These are phyloP conservation scores for Quercus cerris DNA, from an alignment of 306 rosid species.

Conservation along the genomic window DNA sequence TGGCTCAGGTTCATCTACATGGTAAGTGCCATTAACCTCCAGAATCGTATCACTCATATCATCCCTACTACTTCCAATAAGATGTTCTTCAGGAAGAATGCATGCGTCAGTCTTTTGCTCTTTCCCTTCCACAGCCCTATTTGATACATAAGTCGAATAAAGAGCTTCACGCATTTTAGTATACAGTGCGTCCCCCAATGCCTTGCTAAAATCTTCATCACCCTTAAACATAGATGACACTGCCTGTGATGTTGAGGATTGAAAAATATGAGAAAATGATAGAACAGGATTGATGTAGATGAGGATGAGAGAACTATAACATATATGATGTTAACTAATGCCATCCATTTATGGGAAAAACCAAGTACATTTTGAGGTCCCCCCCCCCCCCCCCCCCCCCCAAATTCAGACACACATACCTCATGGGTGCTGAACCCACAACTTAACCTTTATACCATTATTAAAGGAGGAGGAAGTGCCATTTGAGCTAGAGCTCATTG, in stretches of 20 bases:
- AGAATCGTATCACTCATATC: constrained; percentile 16
- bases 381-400: too few species aligned
- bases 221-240: constrained; percentile 58
- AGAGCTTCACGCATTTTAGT: constrained; percentile 55
- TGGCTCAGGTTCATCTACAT: constrained; percentile 17
- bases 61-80: constrained; percentile 21
- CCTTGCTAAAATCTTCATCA: constrained; percentile 53
- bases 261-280: constrained; percentile 9
- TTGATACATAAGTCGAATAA: constrained; percentile 19
- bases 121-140: constrained; percentile 22
- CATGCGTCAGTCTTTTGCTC: constrained; percentile 20
- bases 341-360: background rate
- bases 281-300: background rate
- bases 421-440: too few species aligned
- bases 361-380: background rate
- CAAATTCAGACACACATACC: too few species aligned
- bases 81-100: constrained; percentile 27
- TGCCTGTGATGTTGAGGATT: constrained; percentile 40
- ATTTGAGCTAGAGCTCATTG: too few species aligned
- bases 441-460: too few species aligned
- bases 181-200: constrained; percentile 61
- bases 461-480: too few species aligned
- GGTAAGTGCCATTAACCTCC: constrained; percentile 26
- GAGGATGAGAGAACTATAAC: background rate
- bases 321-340: background rate